Evolutionary conservation across 768 basidiomycete genomes (phyloP), one percentile per base, ranked within the genome.

Genomic region (Lactarius quietus): DNA sequence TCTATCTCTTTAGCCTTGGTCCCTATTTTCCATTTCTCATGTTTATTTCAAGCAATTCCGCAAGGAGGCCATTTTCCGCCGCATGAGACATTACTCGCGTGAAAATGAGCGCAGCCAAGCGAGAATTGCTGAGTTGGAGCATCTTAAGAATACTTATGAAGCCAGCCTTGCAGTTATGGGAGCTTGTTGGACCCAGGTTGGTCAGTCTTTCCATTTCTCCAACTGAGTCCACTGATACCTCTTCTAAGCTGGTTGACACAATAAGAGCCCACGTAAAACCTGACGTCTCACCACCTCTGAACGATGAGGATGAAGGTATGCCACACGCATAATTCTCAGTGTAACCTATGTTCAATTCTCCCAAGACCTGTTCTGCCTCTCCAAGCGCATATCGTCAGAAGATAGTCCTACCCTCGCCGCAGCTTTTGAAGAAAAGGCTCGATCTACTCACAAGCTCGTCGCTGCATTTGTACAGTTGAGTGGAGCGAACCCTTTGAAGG

Each of bases 41-140:
- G 55, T 29, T 18, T 10, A 6, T 45, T 45, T 52, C 31, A 69
- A 93, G 92, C 78, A 83, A n/a, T 93, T 92, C 74, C 85, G 89
- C 67, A 93, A 94, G 75, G 90, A 92, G 70, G 92, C 92, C 51
- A 86, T 94, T 57, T 93, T 86, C 75, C 83, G 92, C 45, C 81
- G 90, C 64, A 93, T 94, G 91, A 86, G 81, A 71, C 85, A 92
- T 71, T 93, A 93, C 74, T 84, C 86, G 62, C 83, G 89, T 66
- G 87, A 92, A 78, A 79, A 86, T 74, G 84, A 88, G 68, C 83
- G 89, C 52, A 83, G 83, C 66, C 81, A 84, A 72, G 73, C 77
- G 70, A 83, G 83, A 62, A 84, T 91, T 59, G 80, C 81, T 53
- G 83, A 87, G 68, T 74, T 93, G 35, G 88, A 92, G 73, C 80